These are phyloP conservation scores for Fonsecaea monophora DNA, from an alignment of 2,329 filamentous ascomycete species.

Conservation along the genomic window DNA sequence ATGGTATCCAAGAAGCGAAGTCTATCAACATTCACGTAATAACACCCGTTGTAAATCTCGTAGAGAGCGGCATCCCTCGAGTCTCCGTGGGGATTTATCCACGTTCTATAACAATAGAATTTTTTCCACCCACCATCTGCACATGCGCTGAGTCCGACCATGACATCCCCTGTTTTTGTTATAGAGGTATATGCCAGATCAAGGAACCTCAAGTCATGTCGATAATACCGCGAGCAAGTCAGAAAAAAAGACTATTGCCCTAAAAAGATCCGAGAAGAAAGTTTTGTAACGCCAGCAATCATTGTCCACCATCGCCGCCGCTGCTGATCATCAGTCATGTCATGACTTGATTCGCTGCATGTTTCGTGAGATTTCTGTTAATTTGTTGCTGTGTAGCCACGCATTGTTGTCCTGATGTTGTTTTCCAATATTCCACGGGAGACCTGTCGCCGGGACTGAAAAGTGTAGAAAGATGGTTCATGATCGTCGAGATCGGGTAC, in stretches of 20 bases:
- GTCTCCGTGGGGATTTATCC: conserved; percentile 5
- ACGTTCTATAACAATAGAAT: conserved; percentile 8
- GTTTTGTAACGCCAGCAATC: conserved; percentile 1
- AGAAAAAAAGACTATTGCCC: conserved; percentile 5
- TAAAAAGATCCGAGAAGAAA: conserved; percentile 3
- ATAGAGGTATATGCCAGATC: background rate
- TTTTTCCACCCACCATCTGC: conserved; percentile 36
- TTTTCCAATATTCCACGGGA: conserved; percentile 29
- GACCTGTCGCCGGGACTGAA: conserved; percentile 27
- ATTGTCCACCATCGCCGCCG: conserved; percentile 22
- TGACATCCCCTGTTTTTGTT: background rate
- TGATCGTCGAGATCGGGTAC: conserved; percentile 39
- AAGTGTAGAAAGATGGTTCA: conserved; percentile 15
- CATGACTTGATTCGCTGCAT: conserved; percentile 24
- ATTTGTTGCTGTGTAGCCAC: conserved; percentile 22
- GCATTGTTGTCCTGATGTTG: conserved; percentile 13
- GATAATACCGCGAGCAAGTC: conserved; percentile 17
- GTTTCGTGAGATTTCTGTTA: conserved; percentile 20
- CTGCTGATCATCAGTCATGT: conserved; percentile 25
- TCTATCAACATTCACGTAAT: conserved; percentile 7
- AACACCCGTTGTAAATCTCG: conserved; percentile 15
- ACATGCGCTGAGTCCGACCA: conserved; percentile 27
- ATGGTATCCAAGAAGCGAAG: conserved; percentile 27
- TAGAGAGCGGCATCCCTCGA: background rate
- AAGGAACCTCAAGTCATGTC: conserved; percentile 22